Evolutionary conservation across 148 eudicot species (phyloP), one percentile per base, ranked within the genome.

Genomic region (Cornus controversa): DNA sequence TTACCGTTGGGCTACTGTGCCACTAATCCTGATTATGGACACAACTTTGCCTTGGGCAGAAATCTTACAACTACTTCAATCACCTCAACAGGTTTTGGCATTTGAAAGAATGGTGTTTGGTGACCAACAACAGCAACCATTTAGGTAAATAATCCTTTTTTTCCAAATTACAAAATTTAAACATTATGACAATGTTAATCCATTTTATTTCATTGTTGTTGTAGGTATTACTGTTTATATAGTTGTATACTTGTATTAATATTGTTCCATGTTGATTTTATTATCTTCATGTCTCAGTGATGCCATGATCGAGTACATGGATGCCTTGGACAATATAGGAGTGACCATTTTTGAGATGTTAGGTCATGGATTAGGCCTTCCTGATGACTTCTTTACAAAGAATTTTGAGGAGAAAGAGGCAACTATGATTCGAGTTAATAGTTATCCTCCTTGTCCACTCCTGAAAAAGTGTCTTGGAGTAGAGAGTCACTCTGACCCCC

Each of bases 381-480:
- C 45, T 0, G 47, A 47, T 45, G 65, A 78, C 34, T 78, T 78
- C 24, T 78, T 60, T 78, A 63, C 80, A 2, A 78, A 71, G 45
- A 71, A 71, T 23, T 71, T 78, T 29, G 75, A 64, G n/a, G 75
- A 71, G 57, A 75, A 71, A 65, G 79, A 70, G 26, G 47, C 29
- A 10, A 70, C 83, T 0, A 80, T 80, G 47, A 58, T 80, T 4
- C 62, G 82, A 20, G 58, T 62, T 11, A 75, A 75, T 34, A 26
- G 79, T n/a, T 80, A 80, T 34, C 83, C 83, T 29, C 75, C 71
- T 26, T 80, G 83, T 66, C 83, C 79, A 68, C 75, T 75, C 26
- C 83, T 79, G 3, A 76, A 80, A 11, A 62, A 71, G 23, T 69
- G 75, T 62, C 24, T 75, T 25, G 83, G 83, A 0, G 10, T 75